These are phyloP conservation scores for Russula emetica DNA, from an alignment of 768 basidiomycete genomes.

Conservation along the genomic window DNA sequence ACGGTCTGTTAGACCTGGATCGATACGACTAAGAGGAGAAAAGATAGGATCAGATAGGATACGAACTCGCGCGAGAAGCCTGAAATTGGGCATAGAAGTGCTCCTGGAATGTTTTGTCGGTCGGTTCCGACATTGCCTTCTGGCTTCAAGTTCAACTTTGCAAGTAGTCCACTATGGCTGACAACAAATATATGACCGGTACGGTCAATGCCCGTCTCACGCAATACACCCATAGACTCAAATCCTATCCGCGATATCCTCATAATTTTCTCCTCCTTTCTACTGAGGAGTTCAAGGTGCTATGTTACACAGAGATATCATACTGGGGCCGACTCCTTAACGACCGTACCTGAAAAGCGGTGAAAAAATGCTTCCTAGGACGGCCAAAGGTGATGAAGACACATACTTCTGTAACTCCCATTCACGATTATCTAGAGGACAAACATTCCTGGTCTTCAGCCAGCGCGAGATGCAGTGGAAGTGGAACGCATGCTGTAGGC, in stretches of 20 bases:
- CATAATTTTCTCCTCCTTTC: neutral
- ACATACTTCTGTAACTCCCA: slow-evolving; percentile 96
- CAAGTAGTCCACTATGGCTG: too few relatives aligned
- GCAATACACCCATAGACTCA: neutral
- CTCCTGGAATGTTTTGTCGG: slow-evolving; percentile 45
- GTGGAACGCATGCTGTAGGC: slow-evolving; percentile 89
- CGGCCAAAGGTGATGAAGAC: neutral
- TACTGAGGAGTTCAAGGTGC: neutral
- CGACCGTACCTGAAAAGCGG: slow-evolving; percentile 40
- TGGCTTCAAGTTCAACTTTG: slow-evolving; percentile 20
- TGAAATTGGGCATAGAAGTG: slow-evolving; percentile 51
- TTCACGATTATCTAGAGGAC: slow-evolving; percentile 91
- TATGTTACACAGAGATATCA: slow-evolving; percentile 20
- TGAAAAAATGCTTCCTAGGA: neutral
- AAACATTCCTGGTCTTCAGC: slow-evolving; percentile 97
- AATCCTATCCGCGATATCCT: neutral
- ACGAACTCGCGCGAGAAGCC: slow-evolving; percentile 48
- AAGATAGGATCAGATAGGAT: slow-evolving; percentile 12
- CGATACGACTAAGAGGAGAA: neutral
- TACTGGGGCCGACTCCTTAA: slow-evolving; percentile 28
- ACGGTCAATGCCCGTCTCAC: neutral
- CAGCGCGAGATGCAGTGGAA: slow-evolving; percentile 99
- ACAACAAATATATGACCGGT: too few relatives aligned
- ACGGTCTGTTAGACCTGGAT: slow-evolving; percentile 47
- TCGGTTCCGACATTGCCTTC: slow-evolving; percentile 30